phyloP scores from a whole-genome alignment of 768 basidiomycete genomes.

The Serendipita sp. region DNA sequence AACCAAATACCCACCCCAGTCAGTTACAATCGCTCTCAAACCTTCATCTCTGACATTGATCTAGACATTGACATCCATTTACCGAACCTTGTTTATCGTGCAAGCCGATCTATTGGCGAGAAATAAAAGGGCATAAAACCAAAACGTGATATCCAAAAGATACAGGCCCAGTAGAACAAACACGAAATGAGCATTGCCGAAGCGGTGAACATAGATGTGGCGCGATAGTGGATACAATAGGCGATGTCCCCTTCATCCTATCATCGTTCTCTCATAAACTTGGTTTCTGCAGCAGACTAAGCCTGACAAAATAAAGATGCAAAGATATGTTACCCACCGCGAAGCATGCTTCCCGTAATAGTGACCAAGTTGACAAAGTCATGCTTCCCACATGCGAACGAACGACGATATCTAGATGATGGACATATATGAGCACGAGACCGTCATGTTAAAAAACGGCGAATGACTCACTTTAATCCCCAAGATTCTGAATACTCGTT shows the following conservation, averaged over 20 bases:
- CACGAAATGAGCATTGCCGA: background rate
- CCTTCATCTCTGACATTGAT: background rate
- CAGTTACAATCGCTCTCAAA: too few relatives aligned
- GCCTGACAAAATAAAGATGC: background rate
- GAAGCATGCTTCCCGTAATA: background rate
- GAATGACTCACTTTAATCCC: background rate
- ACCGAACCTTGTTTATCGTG: background rate
- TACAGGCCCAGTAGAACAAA: too few relatives aligned
- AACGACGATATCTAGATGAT: background rate
- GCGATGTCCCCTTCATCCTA: background rate
- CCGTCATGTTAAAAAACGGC: too few relatives aligned
- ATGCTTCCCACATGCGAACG: conserved; percentile 1
- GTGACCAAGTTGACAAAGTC: conserved; percentile 2
- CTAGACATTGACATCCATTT: background rate
- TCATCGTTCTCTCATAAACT: background rate
- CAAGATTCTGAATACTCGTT: background rate
- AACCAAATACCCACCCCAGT: background rate
- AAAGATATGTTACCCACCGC: background rate
- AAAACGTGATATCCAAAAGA: too few relatives aligned
- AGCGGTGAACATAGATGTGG: too few relatives aligned
- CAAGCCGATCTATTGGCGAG: background rate
- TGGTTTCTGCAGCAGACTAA: background rate
- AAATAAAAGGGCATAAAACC: background rate
- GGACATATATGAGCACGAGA: too few relatives aligned
- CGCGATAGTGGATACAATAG: too few relatives aligned